Percentiles rank a stretch among this genome's conserved stretches.
Conservation (phyloP, 2,329 filamentous ascomycete genomes). For the Pyrenochaeta sp. region DNA sequence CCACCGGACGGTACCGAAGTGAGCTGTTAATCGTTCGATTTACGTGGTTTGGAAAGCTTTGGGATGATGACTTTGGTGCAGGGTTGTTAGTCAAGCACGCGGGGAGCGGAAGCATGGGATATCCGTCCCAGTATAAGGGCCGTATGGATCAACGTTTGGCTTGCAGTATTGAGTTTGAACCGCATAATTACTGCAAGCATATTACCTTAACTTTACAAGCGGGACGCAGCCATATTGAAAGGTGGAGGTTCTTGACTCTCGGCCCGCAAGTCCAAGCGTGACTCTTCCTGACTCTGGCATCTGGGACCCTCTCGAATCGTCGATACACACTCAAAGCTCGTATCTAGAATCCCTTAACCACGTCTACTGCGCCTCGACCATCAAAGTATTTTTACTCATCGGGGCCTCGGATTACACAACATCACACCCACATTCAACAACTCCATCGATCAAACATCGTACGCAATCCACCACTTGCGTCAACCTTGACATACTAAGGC, state of each 20-base stretch:
- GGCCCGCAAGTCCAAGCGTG: constrained; percentile 21
- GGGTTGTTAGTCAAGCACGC: constrained; percentile 18
- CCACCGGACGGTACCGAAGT: constrained; percentile 26
- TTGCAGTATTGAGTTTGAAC: constrained; percentile 30
- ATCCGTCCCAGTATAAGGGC: constrained; percentile 14
- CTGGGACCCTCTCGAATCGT: constrained; percentile 30
- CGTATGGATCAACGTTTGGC: constrained; percentile 23
- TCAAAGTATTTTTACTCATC: constrained; percentile 4
- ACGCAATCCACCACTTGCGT: constrained; percentile 13
- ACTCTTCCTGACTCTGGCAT: constrained; percentile 22
- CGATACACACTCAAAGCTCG: constrained; percentile 29
- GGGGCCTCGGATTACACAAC: constrained; percentile 3
- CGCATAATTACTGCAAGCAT: constrained; percentile 30
- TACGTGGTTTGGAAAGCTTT: constrained; percentile 10
- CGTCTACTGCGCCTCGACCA: neutral
- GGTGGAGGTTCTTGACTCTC: constrained; percentile 18
- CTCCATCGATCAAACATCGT: constrained; percentile 8
- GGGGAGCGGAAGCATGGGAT: constrained; percentile 22
- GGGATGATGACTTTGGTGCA: constrained; percentile 8
- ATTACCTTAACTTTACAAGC: constrained; percentile 28
- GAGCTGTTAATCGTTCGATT: constrained; percentile 39
- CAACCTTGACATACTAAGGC: constrained; percentile 6
- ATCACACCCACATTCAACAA: constrained; percentile 4
- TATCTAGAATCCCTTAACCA: constrained; percentile 15
- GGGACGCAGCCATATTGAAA: constrained; percentile 23